Percentiles rank a stretch among this genome's conserved stretches.
phyloP scores from a whole-genome alignment of 495 filamentous ascomycete species.

The Penicillium coffeae region DNA sequence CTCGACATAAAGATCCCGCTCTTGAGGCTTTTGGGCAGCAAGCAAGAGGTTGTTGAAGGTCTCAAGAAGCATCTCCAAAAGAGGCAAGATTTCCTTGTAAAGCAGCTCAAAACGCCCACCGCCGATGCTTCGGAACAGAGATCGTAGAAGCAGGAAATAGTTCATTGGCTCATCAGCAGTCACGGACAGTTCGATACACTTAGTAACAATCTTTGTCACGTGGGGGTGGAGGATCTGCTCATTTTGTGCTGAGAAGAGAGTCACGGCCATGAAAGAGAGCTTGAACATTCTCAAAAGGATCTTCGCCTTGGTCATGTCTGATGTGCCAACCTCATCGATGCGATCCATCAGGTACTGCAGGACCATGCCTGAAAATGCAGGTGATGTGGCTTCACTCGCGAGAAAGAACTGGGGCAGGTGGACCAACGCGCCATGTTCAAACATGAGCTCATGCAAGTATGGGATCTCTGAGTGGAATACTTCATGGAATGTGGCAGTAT shows the following conservation, averaged over 20 bases:
- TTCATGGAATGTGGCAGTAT: conserved; percentile 97
- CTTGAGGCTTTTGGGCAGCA: conserved; percentile 81
- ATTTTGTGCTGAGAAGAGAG: conserved; percentile 89
- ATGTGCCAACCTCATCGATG: conserved; percentile 90
- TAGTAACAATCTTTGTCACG: conserved; percentile 92
- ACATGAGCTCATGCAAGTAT: conserved; percentile 94
- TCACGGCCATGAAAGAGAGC: conserved; percentile 98
- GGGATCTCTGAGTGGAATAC: conserved; percentile 98
- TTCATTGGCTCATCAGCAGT: conserved; percentile 98
- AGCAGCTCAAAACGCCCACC: conserved; percentile 95
- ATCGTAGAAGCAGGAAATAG: conserved; percentile 91
- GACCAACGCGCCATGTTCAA: conserved; percentile 88
- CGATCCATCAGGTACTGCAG: conserved; percentile 94
- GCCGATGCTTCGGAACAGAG: conserved; percentile 92
- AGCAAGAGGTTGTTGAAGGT: conserved; percentile 90
- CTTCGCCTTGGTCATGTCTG: conserved; percentile 83
- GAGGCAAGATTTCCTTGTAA: conserved; percentile 94
- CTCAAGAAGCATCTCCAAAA: conserved; percentile 95
- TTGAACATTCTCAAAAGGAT: conserved; percentile 96
- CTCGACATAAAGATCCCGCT: conserved; percentile 95
- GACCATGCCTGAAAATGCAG: conserved; percentile 96
- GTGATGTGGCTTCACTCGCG: conserved; percentile 94
- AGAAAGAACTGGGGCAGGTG: conserved; percentile 98
- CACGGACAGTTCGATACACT: conserved; percentile 92
- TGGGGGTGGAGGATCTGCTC: conserved; percentile 93